These are phyloP conservation scores for Cyclotella distinguenda DNA, from an alignment of 108 stramenopile species.

Conservation along the genomic window DNA sequence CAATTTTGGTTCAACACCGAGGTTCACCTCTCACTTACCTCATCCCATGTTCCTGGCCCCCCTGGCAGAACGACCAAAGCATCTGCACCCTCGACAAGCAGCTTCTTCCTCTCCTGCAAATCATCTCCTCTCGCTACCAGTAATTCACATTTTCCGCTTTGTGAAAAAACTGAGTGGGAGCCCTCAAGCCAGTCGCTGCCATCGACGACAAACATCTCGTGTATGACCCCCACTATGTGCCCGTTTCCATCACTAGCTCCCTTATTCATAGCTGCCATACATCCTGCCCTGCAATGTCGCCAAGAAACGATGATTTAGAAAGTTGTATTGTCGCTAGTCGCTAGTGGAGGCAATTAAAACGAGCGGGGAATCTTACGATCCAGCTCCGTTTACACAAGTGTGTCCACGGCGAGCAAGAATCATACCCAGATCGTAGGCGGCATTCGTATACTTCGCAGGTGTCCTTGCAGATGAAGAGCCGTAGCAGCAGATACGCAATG, in stretches of 20 bases:
- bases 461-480: slow-evolving; percentile 78
- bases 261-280: slow-evolving; percentile 91
- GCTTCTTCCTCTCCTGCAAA: slow-evolving; percentile 83
- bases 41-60: slow-evolving; percentile 93
- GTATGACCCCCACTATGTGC: slow-evolving; percentile 86
- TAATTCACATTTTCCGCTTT: slow-evolving; percentile 59
- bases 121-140: slow-evolving; percentile 78
- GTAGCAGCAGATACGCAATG: slow-evolving; percentile 79
- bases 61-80: slow-evolving; percentile 92
- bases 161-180: slow-evolving; percentile 53
- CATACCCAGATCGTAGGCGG: slow-evolving; percentile 69
- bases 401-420: slow-evolving; percentile 74
- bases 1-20: too few relatives aligned
- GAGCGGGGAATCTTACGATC: slow-evolving; percentile 22
- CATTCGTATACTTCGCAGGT: slow-evolving; percentile 57
- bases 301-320: neutral
- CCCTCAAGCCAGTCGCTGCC: slow-evolving; percentile 62
- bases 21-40: slow-evolving; percentile 57
- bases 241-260: slow-evolving; percentile 73
- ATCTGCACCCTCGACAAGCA: slow-evolving; percentile 77
- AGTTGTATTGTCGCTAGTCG: neutral
- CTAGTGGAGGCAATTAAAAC: neutral
- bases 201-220: slow-evolving; percentile 89
- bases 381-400: slow-evolving; percentile 91
- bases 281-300: slow-evolving; percentile 44